phyloP scores from a whole-genome alignment of 2,329 filamentous ascomycete species.

The Aspergillus sp. region DNA sequence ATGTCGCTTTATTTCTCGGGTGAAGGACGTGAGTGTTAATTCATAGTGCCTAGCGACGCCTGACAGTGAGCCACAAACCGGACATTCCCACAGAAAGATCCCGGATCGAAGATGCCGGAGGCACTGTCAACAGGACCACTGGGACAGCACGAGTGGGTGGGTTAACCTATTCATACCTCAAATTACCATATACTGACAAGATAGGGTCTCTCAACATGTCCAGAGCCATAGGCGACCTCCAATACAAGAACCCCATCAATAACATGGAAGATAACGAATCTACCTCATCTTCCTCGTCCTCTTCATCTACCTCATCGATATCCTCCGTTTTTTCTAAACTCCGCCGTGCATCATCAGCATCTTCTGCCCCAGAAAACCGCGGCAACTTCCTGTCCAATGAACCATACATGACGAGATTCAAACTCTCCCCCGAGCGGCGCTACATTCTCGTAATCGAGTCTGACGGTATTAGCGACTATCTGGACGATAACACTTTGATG shows the following conservation, averaged over 20 bases:
- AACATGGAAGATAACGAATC: conserved; percentile 9
- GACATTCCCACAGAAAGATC: conserved; percentile 19
- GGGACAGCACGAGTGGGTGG: conserved; percentile 26
- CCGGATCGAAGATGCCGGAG: conserved; percentile 29
- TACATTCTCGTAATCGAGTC: conserved; percentile 26
- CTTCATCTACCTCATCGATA: neutral
- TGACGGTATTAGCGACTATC: conserved; percentile 25
- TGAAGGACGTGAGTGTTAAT: neutral
- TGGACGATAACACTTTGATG: conserved; percentile 22
- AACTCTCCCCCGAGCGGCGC: conserved; percentile 16
- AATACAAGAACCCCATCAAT: conserved; percentile 32
- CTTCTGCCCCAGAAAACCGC: conserved; percentile 10
- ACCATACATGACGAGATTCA: conserved; percentile 20
- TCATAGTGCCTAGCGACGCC: conserved; percentile 20
- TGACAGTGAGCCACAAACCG: conserved; percentile 28
- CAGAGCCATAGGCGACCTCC: conserved; percentile 30
- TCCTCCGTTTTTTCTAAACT: conserved; percentile 1
- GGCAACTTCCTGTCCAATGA: conserved; percentile 29
- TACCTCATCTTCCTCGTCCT: neutral
- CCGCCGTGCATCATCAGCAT: conserved; percentile 15
- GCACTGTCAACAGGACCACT: conserved; percentile 16
- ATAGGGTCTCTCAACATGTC: conserved; percentile 31
- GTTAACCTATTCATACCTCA: conserved; percentile 2
- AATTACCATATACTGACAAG: neutral
- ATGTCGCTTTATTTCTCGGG: neutral